Base-by-base conservation (phyloP, 768 basidiomycete species). In the Galerina marginata region DNA sequence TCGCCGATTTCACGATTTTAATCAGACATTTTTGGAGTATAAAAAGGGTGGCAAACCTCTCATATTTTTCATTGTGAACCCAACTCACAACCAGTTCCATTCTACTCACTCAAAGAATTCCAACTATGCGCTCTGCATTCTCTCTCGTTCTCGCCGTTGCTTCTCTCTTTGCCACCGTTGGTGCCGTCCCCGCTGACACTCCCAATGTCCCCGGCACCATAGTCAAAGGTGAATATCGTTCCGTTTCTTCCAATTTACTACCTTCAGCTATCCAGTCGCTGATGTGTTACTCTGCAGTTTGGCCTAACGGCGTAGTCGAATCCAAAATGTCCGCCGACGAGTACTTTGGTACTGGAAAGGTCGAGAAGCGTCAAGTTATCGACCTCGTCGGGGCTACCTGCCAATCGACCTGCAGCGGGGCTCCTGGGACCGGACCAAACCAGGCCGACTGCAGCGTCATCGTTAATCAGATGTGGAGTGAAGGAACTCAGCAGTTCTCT, bases 341-440 rank as follows among this genome's bases (percentile, higher is more conserved):
- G 51, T 53, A 53, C 33, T 26, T 53, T 14, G 38, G 38, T 9
- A 15, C 39, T 2, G 16, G 16, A 33, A 33, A 33, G 29, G 29
- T 33, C 25, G 16, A 14, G 2, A 53, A 53, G 51, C 51, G 51
- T 11, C 51, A 53, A 10, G 42, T 40, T 15, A 38, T 53, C 12
- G 51, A 53, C 39, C 39, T 53, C 14, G 6, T 6, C 42, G 51
- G 51, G 3, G 51, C 51, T 15, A 53, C 51, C 23, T 53, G 51
- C 51, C 16, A 53, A 26, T 53, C 51, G 39, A 53, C 51, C 29
- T 53, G 51, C 51, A 53, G 51, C 29, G 51, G 51, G 3, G 20
- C 51, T 6, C 51, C 51, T 9, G 51, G 51, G 1, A 9, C 51
- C 1, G 51, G 51, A 42, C 51, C 51, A 11, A 53, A 53, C 14